A percentile compares a stretch with the other conserved stretches of the same genome.
Evolutionary conservation across 495 filamentous ascomycete species (phyloP).

Genomic region (Coniosporium apollinis): DNA sequence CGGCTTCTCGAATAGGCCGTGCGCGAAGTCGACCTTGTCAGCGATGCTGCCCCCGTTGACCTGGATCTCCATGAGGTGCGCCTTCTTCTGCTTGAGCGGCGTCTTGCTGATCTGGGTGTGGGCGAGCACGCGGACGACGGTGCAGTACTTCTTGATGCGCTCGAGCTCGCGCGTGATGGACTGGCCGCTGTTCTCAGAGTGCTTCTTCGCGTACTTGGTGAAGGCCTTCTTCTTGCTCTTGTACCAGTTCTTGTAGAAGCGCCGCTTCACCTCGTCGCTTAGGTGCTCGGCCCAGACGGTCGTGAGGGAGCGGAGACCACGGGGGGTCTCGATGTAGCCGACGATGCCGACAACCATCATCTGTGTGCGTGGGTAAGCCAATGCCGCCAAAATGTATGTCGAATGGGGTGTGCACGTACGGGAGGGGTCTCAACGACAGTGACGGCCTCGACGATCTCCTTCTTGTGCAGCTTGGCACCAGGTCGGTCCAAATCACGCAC

Average conservation of each 20-base stretch:
- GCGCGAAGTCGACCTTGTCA: conserved; percentile 92
- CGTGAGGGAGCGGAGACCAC: conserved; percentile 96
- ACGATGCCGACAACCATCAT: conserved; percentile 99
- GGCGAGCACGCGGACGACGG: conserved; percentile 95
- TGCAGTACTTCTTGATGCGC: conserved; percentile 99
- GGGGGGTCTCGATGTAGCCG: conserved; percentile 99
- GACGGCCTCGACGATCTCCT: conserved; percentile 98
- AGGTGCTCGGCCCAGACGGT: conserved; percentile 99
- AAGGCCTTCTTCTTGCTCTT: conserved; percentile 99
- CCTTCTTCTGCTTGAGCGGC: conserved; percentile 99
- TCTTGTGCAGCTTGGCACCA: conserved; percentile 99
- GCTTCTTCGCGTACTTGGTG: conserved; percentile 99
- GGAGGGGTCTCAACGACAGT: conserved; percentile 99
- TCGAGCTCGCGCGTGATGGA: conserved; percentile 92
- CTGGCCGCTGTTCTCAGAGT: conserved; percentile 77
- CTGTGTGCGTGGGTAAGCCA: conserved; percentile 46
- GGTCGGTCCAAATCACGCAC: conserved; percentile 99
- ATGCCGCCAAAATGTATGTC: conserved; percentile 13
- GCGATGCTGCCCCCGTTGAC: conserved; percentile 90
- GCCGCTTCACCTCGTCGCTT: conserved; percentile 93
- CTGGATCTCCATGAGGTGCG: conserved; percentile 99
- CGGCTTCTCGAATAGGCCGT: conserved; percentile 95
- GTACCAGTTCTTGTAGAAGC: conserved; percentile 99
- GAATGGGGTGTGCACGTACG: conserved; percentile 40
- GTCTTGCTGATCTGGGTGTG: conserved; percentile 99